These are phyloP conservation scores for Eruca vesicaria DNA, from an alignment of 441 rosid species.

Conservation along the genomic window DNA sequence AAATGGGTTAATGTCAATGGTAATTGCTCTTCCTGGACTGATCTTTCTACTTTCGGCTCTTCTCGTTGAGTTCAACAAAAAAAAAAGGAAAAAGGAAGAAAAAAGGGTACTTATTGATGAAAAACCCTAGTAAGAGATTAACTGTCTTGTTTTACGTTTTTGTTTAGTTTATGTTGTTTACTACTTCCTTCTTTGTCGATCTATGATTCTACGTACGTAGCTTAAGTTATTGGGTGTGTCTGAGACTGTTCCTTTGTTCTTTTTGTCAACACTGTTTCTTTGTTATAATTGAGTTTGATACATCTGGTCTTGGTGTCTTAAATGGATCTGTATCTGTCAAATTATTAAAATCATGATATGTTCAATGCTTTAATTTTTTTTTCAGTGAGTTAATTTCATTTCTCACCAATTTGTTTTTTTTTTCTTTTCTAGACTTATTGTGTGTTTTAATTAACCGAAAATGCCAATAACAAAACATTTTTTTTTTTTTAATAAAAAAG, in stretches of 20 bases:
- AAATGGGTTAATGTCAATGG: conserved; percentile 47
- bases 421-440: neutral
- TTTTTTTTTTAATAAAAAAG: too few species aligned
- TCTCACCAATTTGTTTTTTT: neutral
- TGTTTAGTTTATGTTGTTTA: conserved; percentile 19
- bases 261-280: conserved; percentile 4
- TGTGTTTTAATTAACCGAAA: neutral
- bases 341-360: neutral
- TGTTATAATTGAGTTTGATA: conserved; percentile 10
- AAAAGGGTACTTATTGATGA: conserved; percentile 27
- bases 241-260: conserved; percentile 26
- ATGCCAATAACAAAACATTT: too few species aligned
- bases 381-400: neutral
- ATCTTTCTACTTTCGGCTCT: conserved; percentile 77
- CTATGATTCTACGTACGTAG: conserved; percentile 12
- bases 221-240: conserved; percentile 23
- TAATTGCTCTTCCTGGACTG: conserved; percentile 59
- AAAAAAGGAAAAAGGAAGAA: neutral
- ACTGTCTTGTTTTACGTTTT: neutral
- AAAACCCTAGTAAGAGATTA: conserved; percentile 28
- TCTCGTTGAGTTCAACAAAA: conserved; percentile 52
- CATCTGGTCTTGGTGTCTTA: neutral
- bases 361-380: too few species aligned
- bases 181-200: neutral
- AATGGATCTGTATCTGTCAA: neutral